Evolutionary conservation across 139 green algal genomes (phyloP), one percentile per base, ranked within the genome.

Genomic region (Volvox africanus): DNA sequence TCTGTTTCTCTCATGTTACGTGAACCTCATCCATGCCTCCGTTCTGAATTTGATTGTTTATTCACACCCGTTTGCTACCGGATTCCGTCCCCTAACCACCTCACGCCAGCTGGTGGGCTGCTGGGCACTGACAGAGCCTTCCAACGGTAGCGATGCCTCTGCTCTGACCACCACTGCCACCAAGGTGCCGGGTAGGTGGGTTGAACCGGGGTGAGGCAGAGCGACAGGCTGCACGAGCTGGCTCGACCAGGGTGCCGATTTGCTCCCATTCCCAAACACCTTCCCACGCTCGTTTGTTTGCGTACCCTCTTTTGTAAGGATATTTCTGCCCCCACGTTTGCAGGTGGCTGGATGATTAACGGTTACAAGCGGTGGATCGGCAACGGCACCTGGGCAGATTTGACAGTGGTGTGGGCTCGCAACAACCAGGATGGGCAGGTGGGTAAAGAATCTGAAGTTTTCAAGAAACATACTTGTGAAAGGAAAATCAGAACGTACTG

Each of bases 331-430:
- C n/a, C 44, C 44, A 55, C 44, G 9, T 9, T 55, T 55, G 44
- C 94, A 36, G 97, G 97, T 24, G 97, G 97, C 33, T 99, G 97
- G 96, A 75, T 95, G 84, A 89, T 99, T 32, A 97, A 99, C 87
- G 98, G 98, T 17, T 93, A 94, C 80, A 99, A 99, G 96, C 95
- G 98, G 44, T 99, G 98, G 98, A 99, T 99, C 67, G 98, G 98
- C 88, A 99, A 99, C 88, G 97, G 94, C 88, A 98, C 98, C 16
- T 99, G 97, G 94, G 96, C 96, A 24, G 98, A 99, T 78, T 89
- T 99, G 21, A 92, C 94, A 2, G 94, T 99, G 0, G 93, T 99
- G 21, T 99, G 96, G 95, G 97, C 97, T 9, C 93, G 97, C 68
- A 98, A 96, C 94, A 94, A 55, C 18, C 92, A 96, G 71, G 96